Base-by-base conservation (phyloP, 2,329 filamentous ascomycete species). In the Fusarium sp. region DNA sequence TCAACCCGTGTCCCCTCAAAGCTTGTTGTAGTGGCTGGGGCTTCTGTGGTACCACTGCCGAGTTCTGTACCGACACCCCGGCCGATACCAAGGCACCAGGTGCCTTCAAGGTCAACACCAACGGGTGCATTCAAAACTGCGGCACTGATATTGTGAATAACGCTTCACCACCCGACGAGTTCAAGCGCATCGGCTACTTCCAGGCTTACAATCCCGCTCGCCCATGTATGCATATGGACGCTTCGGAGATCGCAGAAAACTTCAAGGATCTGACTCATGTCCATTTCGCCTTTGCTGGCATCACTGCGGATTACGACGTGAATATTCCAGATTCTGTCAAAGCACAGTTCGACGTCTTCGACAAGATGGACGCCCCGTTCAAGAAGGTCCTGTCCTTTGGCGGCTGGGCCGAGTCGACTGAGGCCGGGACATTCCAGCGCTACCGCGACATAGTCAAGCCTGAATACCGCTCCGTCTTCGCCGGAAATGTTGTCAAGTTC, bases 1-100 rank as follows among this genome's bases (percentile, higher is more conserved):
- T 78, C 0, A 78, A 76, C 30, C 75, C 72, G 1, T 78, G 76
- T 23, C 73, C 73, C 0, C 63, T 78, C 0, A 76, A 76, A 3
- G 69, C 71, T 14, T 77, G 75, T 56, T 76, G 76, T 54, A 68
- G 80, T 57, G 72, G 76, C 32, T 82, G 78, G 77, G 82, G 81
- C 4, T 71, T 77, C 17, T 62, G 58, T 15, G 58, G 58, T 1
- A 50, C 45, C n/a, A 43, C 37, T 1, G 19, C 35, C 2, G 45
- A 56, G 44, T 50, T 50, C 8, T 56, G 37, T 19, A 30, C 45
- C 5, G 52, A 56, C n/a, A 22, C 51, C 4, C 51, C 51, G 2
- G n/a, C 32, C 4, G 51, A 54, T 1, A 30, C 51, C 5, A 54
- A 54, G 32, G 51, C 41, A 3, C 51, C 44, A 1, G 43, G 52